These are phyloP conservation scores for Sporothrix schenckii DNA, from an alignment of 2,329 filamentous ascomycete genomes.

Conservation along the genomic window DNA sequence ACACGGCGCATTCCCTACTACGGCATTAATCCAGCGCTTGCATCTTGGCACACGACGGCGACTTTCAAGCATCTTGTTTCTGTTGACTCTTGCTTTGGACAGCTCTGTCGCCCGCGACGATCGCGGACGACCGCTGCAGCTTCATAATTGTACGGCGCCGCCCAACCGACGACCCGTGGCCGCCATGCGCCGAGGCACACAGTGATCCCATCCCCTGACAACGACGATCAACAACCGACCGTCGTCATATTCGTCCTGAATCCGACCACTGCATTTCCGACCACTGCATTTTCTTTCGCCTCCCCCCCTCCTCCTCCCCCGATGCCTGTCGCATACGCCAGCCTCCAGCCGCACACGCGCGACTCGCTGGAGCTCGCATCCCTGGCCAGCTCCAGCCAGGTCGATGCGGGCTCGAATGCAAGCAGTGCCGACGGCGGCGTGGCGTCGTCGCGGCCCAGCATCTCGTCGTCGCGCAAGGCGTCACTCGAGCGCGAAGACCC, in stretches of 20 bases:
- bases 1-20: not conserved
- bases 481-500: constrained; percentile 89
- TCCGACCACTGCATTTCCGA: not conserved
- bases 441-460: constrained; percentile 80
- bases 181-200: constrained; percentile 10
- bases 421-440: constrained; percentile 65
- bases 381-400: constrained; percentile 77
- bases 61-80: not conserved
- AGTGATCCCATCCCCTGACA: not conserved
- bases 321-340: constrained; percentile 50
- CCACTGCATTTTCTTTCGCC: no score
- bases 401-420: constrained; percentile 60
- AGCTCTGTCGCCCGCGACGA: not conserved
- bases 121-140: not conserved
- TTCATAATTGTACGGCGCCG: not conserved
- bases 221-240: not conserved
- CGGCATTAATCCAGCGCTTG: not conserved
- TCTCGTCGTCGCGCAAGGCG: constrained; percentile 87
- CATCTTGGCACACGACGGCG: constrained; percentile 11
- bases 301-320: not conserved
- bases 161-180: not conserved
- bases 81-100: not conserved
- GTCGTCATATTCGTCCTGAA: not conserved
- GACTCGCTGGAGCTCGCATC: constrained; percentile 97
- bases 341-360: constrained; percentile 59